phyloP scores from a whole-genome alignment of 176 grass and related monocot genomes.

The Zoysia pacifica region DNA sequence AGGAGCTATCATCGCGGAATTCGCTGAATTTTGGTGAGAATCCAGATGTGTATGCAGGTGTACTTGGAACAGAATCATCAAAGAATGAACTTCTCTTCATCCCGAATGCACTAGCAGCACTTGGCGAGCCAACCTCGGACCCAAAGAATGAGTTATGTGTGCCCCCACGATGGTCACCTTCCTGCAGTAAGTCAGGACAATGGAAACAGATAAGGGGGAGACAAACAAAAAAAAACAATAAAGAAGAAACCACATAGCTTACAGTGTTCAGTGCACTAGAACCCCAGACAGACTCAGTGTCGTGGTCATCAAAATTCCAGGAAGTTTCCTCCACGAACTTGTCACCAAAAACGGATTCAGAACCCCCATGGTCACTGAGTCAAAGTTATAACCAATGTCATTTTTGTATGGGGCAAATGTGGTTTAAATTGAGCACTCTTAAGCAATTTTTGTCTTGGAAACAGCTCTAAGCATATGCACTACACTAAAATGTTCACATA shows the following conservation, averaged over 20 bases:
- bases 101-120: constrained; percentile 54
- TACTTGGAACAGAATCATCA: constrained; percentile 94
- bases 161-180: constrained; percentile 49
- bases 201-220: constrained; percentile 14
- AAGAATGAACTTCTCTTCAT: constrained; percentile 89
- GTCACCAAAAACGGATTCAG: constrained; percentile 89
- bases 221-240: not conserved
- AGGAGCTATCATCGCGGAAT: constrained; percentile 53
- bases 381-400: constrained; percentile 37
- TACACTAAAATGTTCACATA: constrained; percentile 10
- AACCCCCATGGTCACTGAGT: constrained; percentile 72
- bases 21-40: constrained; percentile 73
- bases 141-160: constrained; percentile 71
- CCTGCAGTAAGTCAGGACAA: constrained; percentile 59
- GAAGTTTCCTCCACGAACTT: constrained; percentile 81
- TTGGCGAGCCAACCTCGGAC: constrained; percentile 67
- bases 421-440: constrained; percentile 14
- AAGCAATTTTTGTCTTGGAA: not conserved
- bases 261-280: constrained; percentile 65
- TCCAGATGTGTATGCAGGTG: constrained; percentile 78
- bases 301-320: constrained; percentile 93
- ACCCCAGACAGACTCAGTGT: constrained; percentile 93
- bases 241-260: constrained; percentile 23
- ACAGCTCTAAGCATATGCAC: too few relatives aligned
- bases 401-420: not conserved